A percentile compares a stretch with the other conserved stretches of the same genome.
Conservation (phyloP, 2,329 filamentous ascomycete genomes). For the Phialemonium atrogriseum region DNA sequence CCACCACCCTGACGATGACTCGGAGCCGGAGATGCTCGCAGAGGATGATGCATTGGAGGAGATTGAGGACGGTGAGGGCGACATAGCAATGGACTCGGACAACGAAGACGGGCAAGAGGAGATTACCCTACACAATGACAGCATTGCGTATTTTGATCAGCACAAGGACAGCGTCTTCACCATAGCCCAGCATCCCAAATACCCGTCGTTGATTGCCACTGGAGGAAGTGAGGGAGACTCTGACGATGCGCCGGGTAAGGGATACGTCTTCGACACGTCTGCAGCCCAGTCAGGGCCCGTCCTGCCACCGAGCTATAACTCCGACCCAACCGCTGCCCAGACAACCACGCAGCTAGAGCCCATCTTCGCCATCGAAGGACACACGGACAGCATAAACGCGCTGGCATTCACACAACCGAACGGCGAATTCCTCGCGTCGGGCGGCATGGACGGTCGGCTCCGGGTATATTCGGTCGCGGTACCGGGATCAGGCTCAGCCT, state of each 20-base stretch:
- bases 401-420: constrained; percentile 74
- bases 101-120: constrained; percentile 44
- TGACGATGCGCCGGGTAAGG: constrained; percentile 62
- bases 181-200: constrained; percentile 83
- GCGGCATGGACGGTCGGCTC: constrained; percentile 77
- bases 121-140: constrained; percentile 83
- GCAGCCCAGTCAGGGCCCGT: constrained; percentile 57
- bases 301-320: constrained; percentile 68
- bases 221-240: constrained; percentile 61
- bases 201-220: constrained; percentile 72
- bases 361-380: constrained; percentile 73
- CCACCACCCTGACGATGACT: constrained; percentile 43
- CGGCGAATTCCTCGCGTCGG: constrained; percentile 80
- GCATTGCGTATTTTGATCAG: constrained; percentile 80
- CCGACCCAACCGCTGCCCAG: constrained; percentile 41
- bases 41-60: constrained; percentile 74
- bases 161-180: constrained; percentile 91
- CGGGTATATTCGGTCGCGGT: constrained; percentile 56
- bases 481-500: constrained; percentile 27
- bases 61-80: constrained; percentile 56
- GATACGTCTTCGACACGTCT: constrained; percentile 74
- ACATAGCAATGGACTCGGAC: constrained; percentile 25
- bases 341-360: constrained; percentile 51
- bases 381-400: constrained; percentile 84
- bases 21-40: constrained; percentile 65